Evolutionary conservation across 1,139 yeast genomes (phyloP), one percentile per base, ranked within the genome.

Genomic region (Hyphopichia fennica): DNA sequence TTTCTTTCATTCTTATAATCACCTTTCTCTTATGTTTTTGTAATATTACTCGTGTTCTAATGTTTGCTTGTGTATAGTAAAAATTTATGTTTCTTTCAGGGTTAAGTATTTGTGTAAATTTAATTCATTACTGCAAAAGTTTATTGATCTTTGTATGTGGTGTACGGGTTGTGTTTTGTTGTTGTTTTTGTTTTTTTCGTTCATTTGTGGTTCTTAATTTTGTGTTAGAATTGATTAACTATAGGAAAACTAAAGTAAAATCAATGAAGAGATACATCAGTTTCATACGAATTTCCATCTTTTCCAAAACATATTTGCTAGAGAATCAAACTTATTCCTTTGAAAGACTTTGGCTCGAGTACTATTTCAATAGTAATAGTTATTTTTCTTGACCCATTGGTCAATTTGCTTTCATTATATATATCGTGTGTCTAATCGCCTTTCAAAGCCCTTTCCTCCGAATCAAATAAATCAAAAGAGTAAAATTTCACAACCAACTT

Each of bases 401-500:
- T n/a, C n/a, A n/a, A n/a, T n/a, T n/a, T n/a, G n/a, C n/a, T n/a
- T n/a, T n/a, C n/a, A n/a, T n/a, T n/a, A n/a, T n/a, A n/a, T n/a
- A n/a, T n/a, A 25, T 5, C 28, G 28, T 25, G 28, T 25, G 28
- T 25, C 4, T 8, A n/a, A 11, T 11, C 28, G 28, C 9, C 28
- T 25, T 9, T 8, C 28, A 7, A 25, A n/a, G n/a, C n/a, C n/a
- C n/a, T n/a, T n/a, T n/a, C n/a, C n/a, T n/a, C n/a, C n/a, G n/a
- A n/a, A 25, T 11, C 28, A n/a, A 25, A 25, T 10, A 25, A 25
- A 9, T 25, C 28, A 25, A 25, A 8, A 25, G 3, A 29, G 13
- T 29, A 6, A 18, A 32, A 15, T 32, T 16, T 32, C 34, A 32
- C 34, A 32, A 32, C 23, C 28, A 25, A n/a, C n/a, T n/a, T n/a